phyloP scores from a whole-genome alignment of 768 basidiomycete genomes.

The Boletus bicolor region DNA sequence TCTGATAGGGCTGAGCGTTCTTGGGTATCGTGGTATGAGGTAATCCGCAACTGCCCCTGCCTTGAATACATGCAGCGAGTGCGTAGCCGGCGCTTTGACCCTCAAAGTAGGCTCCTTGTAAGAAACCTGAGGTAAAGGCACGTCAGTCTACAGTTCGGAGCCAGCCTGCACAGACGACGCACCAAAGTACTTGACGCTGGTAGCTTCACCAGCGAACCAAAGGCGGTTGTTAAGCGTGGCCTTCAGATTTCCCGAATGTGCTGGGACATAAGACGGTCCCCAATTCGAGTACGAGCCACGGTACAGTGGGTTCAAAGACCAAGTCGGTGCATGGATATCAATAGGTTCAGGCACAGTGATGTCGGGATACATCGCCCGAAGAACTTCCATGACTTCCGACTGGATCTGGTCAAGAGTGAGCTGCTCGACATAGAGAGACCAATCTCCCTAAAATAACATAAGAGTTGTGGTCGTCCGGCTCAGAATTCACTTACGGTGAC shows the following conservation, averaged over 20 bases:
- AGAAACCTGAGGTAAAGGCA: conserved; percentile 38
- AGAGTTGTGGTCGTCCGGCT: background rate
- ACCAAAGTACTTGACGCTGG: conserved; percentile 58
- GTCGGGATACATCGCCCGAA: conserved; percentile 59
- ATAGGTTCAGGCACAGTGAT: conserved; percentile 51
- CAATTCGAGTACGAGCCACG: conserved; percentile 61
- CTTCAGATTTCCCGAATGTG: conserved; percentile 54
- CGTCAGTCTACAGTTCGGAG: background rate
- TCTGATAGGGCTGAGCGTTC: conserved; percentile 35
- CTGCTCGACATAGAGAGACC: conserved; percentile 54
- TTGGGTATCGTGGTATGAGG: conserved; percentile 26
- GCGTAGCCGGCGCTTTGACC: conserved; percentile 40
- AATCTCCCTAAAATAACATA: conserved; percentile 48
- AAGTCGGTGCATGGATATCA: conserved; percentile 54
- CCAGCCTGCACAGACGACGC: conserved; percentile 17
- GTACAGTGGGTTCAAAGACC: conserved; percentile 48
- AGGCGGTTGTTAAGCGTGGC: conserved; percentile 49
- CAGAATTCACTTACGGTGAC: conserved; percentile 21
- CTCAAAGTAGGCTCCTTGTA: conserved; percentile 60
- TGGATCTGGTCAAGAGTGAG: conserved; percentile 47
- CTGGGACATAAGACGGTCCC: conserved; percentile 57
- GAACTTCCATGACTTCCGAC: conserved; percentile 52
- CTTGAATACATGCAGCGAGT: conserved; percentile 43
- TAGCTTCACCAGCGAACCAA: conserved; percentile 66
- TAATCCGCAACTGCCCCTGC: conserved; percentile 22